Percentiles rank a stretch among this genome's conserved stretches.
These are phyloP conservation scores for Chalciporus sphaerocephalus DNA, from an alignment of 768 basidiomycete genomes.

Conservation along the genomic window DNA sequence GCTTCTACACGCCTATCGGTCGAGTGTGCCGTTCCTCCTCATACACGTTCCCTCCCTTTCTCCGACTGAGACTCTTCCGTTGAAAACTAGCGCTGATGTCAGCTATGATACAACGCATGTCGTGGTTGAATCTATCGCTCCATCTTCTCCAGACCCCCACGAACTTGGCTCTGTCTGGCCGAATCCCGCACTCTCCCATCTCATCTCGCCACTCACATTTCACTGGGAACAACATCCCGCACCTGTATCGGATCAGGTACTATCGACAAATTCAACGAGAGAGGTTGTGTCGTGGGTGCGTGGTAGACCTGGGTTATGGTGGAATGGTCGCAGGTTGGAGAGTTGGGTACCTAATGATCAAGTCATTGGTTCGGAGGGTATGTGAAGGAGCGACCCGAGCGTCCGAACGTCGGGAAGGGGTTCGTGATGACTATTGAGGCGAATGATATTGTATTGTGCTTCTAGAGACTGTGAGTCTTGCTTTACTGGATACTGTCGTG, in stretches of 20 bases:
- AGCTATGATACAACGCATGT: no score
- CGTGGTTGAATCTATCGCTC: slow-evolving; percentile 7
- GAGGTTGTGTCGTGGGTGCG: neutral
- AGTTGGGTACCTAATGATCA: slow-evolving; percentile 19
- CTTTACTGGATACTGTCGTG: no score
- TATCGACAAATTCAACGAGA: neutral
- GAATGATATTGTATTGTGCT: no score
- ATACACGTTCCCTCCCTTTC: slow-evolving; percentile 61
- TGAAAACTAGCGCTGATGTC: neutral
- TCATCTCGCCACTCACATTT: slow-evolving; percentile 21
- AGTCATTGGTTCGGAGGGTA: neutral
- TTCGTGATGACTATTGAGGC: no score
- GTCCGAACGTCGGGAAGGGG: no score
- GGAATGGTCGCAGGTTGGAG: slow-evolving; percentile 17
- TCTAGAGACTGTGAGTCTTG: no score
- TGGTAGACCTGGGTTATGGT: slow-evolving; percentile 43
- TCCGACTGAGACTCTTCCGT: neutral
- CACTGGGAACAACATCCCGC: slow-evolving; percentile 20
- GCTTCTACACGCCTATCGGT: slow-evolving; percentile 65
- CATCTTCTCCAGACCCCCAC: neutral
- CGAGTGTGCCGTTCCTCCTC: slow-evolving; percentile 73
- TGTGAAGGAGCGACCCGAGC: no score
- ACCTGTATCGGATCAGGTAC: neutral
- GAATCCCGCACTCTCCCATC: slow-evolving; percentile 18
- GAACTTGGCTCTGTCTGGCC: slow-evolving; percentile 6